phyloP scores from a whole-genome alignment of 345 rosid genomes.

The Syzygium grande region DNA sequence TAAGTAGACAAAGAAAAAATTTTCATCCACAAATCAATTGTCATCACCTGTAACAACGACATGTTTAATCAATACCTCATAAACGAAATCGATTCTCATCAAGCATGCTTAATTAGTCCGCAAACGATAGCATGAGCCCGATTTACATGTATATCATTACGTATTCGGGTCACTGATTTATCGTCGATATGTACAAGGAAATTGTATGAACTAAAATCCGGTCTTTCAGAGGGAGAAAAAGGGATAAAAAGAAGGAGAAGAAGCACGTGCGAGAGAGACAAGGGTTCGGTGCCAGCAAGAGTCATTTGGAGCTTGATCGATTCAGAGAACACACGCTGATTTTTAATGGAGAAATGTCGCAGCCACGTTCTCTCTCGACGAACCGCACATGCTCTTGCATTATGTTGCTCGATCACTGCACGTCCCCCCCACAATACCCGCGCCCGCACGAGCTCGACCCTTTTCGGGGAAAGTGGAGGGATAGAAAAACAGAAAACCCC shows the following conservation, averaged over 20 bases:
- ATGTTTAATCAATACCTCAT: rapidly evolving
- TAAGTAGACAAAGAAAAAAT: too few relatives aligned
- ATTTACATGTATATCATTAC: rapidly evolving
- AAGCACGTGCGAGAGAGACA: too few relatives aligned
- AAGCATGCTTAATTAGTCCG: neutral
- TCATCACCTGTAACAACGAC: too few relatives aligned
- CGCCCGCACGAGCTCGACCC: neutral
- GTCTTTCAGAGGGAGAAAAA: neutral
- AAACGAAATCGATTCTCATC: neutral
- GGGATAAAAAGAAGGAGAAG: too few relatives aligned
- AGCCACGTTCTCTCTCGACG: neutral
- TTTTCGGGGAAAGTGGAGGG: neutral
- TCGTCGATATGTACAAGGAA: neutral
- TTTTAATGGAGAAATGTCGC: neutral
- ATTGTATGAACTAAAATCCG: neutral
- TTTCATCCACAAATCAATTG: too few relatives aligned
- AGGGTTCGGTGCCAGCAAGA: neutral
- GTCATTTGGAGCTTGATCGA: neutral
- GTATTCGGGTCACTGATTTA: neutral
- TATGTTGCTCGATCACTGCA: neutral
- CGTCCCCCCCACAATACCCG: neutral
- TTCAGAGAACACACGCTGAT: neutral
- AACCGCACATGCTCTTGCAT: neutral
- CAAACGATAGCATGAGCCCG: neutral
- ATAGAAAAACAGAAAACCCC: neutral